Conservation (phyloP, 768 basidiomycete species). For the Porphyrellus cyaneotinctus region DNA sequence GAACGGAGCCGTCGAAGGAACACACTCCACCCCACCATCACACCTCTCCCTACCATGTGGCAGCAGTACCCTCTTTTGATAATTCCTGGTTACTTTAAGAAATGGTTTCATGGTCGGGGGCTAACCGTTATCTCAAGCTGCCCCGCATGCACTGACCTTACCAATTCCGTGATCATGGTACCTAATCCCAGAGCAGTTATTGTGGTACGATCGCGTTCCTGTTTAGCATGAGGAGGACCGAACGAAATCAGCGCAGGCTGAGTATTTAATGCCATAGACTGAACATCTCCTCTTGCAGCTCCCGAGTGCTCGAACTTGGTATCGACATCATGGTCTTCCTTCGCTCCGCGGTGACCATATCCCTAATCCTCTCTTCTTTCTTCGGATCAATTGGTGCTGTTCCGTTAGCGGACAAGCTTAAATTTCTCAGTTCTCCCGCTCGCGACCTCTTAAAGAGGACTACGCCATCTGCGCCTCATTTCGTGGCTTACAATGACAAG, state of each 20-base stretch:
- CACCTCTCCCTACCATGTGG: conserved; percentile 3
- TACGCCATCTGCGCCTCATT: conserved; percentile 46
- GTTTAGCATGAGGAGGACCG: conserved; percentile 1
- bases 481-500: conserved; percentile 38
- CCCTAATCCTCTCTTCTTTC: conserved; percentile 3
- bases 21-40: not conserved
- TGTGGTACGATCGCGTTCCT: conserved; percentile 9
- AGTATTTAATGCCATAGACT: conserved; percentile 18
- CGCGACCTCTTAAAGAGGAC: conserved; percentile 20
- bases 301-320: not conserved
- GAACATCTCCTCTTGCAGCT: not conserved
- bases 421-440: conserved; percentile 18
- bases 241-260: not conserved
- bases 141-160: not conserved
- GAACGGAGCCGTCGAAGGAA: not conserved
- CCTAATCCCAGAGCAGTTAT: too few species aligned
- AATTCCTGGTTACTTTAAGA: not conserved
- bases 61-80: not conserved
- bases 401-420: conserved; percentile 24
- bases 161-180: not conserved
- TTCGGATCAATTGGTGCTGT: conserved; percentile 8
- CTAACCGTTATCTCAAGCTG: not conserved
- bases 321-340: conserved; percentile 14
- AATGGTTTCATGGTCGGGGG: not conserved
- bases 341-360: conserved; percentile 1